phyloP scores from a whole-genome alignment of 2,329 filamentous ascomycete genomes.

The Torrubiellomyces zombiae region DNA sequence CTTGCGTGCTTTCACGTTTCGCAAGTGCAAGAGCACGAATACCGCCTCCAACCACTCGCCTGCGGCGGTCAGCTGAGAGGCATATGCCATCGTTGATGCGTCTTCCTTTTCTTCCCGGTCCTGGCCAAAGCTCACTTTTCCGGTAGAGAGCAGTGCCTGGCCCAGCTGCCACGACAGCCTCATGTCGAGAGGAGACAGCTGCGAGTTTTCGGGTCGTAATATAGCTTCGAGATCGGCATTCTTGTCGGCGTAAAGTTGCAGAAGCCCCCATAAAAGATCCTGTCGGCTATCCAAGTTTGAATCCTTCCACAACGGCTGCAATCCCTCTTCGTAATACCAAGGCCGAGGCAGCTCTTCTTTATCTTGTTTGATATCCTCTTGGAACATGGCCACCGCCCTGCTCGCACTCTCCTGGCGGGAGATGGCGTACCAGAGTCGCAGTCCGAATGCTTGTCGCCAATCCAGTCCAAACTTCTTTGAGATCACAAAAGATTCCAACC shows the following conservation, averaged over 20 bases:
- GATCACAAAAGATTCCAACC: conserved; percentile 63
- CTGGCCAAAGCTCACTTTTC: conserved; percentile 33
- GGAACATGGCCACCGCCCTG: conserved; percentile 55
- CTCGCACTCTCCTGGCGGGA: conserved; percentile 51
- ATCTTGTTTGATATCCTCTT: conserved; percentile 54
- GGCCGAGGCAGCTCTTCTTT: conserved; percentile 58
- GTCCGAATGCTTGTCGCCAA: conserved; percentile 85
- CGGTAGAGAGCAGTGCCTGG: conserved; percentile 40
- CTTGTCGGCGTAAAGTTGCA: conserved; percentile 60
- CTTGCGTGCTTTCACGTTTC: conserved; percentile 41
- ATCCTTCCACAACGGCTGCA: conserved; percentile 44
- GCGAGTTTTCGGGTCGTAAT: conserved; percentile 60
- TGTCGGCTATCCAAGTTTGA: conserved; percentile 41
- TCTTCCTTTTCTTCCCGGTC: conserved; percentile 46
- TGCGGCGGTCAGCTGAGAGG: conserved; percentile 43
- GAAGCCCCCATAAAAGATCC: conserved; percentile 72
- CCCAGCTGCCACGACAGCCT: conserved; percentile 76
- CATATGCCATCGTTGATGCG: conserved; percentile 47
- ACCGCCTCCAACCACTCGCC: conserved; percentile 53
- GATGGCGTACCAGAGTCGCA: conserved; percentile 79
- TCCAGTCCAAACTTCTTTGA: conserved; percentile 71
- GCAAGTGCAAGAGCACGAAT: conserved; percentile 68
- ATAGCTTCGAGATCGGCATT: conserved; percentile 47
- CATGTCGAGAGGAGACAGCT: conserved; percentile 56
- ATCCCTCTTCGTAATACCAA: conserved; percentile 47